Evolutionary conservation across 169 alveolate genomes (phyloP), one percentile per base, ranked within the genome.

Genomic region (Eimeria acervulina): DNA sequence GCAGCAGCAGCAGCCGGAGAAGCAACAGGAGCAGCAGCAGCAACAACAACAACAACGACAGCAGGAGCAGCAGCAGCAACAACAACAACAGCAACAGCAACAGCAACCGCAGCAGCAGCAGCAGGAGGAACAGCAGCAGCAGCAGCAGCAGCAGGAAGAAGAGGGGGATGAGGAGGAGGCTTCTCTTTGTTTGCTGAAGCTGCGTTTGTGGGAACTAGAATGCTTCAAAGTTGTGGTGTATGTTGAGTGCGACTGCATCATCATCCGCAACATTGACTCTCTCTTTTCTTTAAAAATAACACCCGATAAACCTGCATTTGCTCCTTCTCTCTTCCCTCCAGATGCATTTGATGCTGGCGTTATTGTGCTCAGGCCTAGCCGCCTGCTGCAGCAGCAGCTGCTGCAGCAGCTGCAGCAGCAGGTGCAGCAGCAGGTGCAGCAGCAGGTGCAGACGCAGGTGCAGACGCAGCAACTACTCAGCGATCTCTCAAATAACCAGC

Each of bases 321-420:
- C 96, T 7, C 95, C 96, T 0, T 85, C 84, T 38, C 44, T 94
- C 21, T 87, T 94, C 68, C 96, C 96, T 7, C 96, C 96, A 0
- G 96, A 94, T 42, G 15, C 66, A 15, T 94, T 94, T 76, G 84
- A 94, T 36, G 94, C 96, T 12, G 96, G 96, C 1, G 96, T 94
- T 33, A 83, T 83, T 1, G 91, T 83, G 36, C 12, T 94, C 52
- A 38, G 61, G 70, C 96, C 96, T 19, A 38, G n/a, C 44, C 15
- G 6, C 13, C 38, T 31, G 47, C 44, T 81, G 66, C 84, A 8
- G n/a, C 63, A 36, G 80, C 5, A 55, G 0, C 42, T 94, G 95
- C 55, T 94, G 8, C 59, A 66, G 55, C 55, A 47, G 12, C 55
- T 47, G 55, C 55, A 47, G 55, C 55, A 47, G 55, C 55, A 47